Evolutionary conservation across 2,329 filamentous ascomycete genomes (phyloP), one percentile per base, ranked within the genome.

Genomic region (Aspergillus amoenus): DNA sequence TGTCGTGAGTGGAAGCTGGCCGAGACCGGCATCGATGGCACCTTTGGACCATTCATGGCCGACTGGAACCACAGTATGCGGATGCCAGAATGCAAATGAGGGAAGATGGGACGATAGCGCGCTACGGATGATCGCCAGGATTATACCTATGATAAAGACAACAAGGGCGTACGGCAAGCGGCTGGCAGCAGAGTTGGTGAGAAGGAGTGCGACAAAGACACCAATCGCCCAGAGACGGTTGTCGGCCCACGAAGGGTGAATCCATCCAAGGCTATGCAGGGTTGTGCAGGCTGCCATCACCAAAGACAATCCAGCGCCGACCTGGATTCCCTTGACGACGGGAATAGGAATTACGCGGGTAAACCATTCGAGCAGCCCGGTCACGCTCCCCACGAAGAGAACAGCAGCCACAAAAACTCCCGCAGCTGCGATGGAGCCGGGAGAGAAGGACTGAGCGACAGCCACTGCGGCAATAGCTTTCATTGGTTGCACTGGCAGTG

Each of bases 271-370:
- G 17, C 82, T 79, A 12, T 94, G 80, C 57, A 95, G 81, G 46
- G 79, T 83, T 0, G 81, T 79, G 3, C 90, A 91, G 7, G 91
- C 90, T 12, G 90, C 89, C 56, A 96, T 82, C 53, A 92, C 84
- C 15, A 97, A 82, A 15, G 89, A 91, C 47, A 97, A 79, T 1
- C 93, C 93, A 4, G 93, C 93, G 39, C 93, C 93, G 47, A 97
- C 85, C 75, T 97, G 94, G 63, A 97, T 97, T 30, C 93, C 93
- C 71, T 96, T 96, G 52, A 97, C 88, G 0, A 97, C 89, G 0
- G 93, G 90, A 13, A 93, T 84, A 0, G 93, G 93, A 8, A 95
- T 88, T 13, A 87, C 80, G n/a, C 80, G 76, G 8, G 89, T 87
- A 51, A 91, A 86, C 81, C 86, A 88, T 56, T 81, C 82, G 32